Conservation (phyloP, 306 rosid genomes). For the Quercus bicolor region DNA sequence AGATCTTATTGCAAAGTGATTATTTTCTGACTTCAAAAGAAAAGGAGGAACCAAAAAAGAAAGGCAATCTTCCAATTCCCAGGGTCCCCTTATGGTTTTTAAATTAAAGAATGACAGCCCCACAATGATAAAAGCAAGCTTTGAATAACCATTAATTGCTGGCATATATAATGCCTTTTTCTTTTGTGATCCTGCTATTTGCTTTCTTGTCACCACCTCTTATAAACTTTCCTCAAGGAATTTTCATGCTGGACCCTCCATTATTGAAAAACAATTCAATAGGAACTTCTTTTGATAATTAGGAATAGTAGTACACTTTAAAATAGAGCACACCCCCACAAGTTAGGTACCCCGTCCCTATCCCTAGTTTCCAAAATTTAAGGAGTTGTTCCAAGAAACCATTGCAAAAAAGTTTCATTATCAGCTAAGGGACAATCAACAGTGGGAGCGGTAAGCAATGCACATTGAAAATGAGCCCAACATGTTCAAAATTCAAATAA, state of each 20-base stretch:
- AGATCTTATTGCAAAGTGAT: background rate
- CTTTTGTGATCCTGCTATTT: background rate
- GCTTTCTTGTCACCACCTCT: background rate
- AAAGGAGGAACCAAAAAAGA: background rate
- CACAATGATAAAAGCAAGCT: background rate
- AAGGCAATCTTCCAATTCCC: slow-evolving; percentile 14
- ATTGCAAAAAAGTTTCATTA: too few relatives aligned
- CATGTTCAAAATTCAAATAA: background rate
- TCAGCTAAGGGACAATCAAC: background rate
- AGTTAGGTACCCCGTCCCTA: background rate
- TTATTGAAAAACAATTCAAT: background rate
- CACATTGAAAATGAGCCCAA: too few relatives aligned
- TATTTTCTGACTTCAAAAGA: background rate
- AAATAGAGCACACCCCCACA: background rate
- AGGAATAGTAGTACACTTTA: background rate
- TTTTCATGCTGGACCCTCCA: too few relatives aligned
- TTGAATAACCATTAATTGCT: background rate
- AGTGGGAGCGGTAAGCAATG: too few relatives aligned
- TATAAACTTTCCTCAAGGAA: background rate
- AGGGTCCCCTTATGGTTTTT: background rate
- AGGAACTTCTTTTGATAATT: background rate
- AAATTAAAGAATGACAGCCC: background rate
- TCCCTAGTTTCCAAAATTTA: background rate
- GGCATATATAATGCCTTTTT: background rate
- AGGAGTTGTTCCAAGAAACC: background rate